phyloP scores from a whole-genome alignment of 345 rosid genomes.

The Eucalyptus brandiana region DNA sequence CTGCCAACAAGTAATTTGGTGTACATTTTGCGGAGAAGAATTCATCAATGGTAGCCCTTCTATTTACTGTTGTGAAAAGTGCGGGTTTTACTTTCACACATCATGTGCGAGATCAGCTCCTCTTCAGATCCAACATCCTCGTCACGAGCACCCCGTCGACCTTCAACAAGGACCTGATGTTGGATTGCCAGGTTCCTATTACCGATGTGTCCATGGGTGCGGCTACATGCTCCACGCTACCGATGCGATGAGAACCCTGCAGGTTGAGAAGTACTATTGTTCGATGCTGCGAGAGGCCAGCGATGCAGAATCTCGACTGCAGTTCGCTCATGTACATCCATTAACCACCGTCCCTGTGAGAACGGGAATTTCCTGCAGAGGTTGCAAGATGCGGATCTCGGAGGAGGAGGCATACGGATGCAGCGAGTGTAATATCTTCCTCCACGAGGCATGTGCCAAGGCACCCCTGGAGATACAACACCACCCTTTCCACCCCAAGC shows the following conservation, averaged over 20 bases:
- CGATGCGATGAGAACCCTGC: background rate
- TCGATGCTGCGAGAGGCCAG: background rate
- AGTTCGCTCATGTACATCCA: background rate
- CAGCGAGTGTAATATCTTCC: too few relatives aligned
- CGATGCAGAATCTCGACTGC: background rate
- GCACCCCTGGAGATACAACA: too few relatives aligned
- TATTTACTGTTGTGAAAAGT: background rate
- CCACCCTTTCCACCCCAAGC: too few relatives aligned
- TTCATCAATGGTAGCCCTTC: background rate
- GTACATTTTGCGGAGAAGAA: background rate
- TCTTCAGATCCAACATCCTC: background rate
- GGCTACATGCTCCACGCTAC: background rate
- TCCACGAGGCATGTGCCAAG: too few relatives aligned
- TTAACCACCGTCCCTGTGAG: background rate
- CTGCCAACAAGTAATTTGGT: too few relatives aligned
- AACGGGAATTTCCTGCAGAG: background rate
- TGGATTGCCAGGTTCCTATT: too few relatives aligned
- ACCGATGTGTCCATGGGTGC: background rate
- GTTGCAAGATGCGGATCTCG: too few relatives aligned
- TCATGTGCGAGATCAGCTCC: background rate
- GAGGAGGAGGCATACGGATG: too few relatives aligned
- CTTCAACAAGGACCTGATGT: background rate
- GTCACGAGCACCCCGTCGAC: background rate
- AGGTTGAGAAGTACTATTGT: background rate
- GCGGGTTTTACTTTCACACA: background rate